Percentiles rank a stretch among this genome's conserved stretches.
Evolutionary conservation across 2,329 filamentous ascomycete species (phyloP).

Genomic region (Penicillium sclerotiorum): DNA sequence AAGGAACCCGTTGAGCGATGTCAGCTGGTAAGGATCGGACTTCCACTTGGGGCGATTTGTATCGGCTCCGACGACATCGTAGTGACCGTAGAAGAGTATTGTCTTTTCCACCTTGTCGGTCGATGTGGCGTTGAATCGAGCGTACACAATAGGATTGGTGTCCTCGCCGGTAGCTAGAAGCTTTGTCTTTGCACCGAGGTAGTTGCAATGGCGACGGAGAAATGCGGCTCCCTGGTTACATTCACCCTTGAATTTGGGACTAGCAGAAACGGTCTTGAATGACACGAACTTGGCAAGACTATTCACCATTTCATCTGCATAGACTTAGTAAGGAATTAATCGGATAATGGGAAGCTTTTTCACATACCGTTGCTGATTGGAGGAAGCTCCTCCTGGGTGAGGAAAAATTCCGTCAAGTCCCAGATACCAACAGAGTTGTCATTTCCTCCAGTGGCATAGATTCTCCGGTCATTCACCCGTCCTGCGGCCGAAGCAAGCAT

Average conservation of each 20-base stretch:
- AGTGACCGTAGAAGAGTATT: slow-evolving; percentile 95
- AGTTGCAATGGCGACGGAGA: slow-evolving; percentile 85
- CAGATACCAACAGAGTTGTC: slow-evolving; percentile 88
- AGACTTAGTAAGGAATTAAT: slow-evolving; percentile 10
- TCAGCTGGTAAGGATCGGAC: slow-evolving; percentile 84
- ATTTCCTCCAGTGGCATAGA: slow-evolving; percentile 93
- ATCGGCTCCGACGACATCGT: slow-evolving; percentile 93
- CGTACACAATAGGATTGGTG: slow-evolving; percentile 91
- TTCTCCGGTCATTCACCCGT: slow-evolving; percentile 68
- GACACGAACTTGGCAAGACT: slow-evolving; percentile 84
- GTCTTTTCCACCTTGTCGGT: slow-evolving; percentile 72
- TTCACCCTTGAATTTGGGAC: slow-evolving; percentile 83
- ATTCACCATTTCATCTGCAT: slow-evolving; percentile 62
- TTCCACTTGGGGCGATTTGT: slow-evolving; percentile 81
- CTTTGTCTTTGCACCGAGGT: slow-evolving; percentile 84
- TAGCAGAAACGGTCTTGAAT: slow-evolving; percentile 87
- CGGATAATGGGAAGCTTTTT: not conserved
- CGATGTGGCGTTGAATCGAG: slow-evolving; percentile 77
- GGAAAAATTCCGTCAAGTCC: slow-evolving; percentile 67
- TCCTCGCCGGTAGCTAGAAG: slow-evolving; percentile 80
- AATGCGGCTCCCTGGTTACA: slow-evolving; percentile 92
- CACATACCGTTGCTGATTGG: slow-evolving; percentile 60
- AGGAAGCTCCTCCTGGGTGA: slow-evolving; percentile 47
- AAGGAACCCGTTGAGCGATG: slow-evolving; percentile 85
- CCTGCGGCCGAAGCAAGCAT: slow-evolving; percentile 82